phyloP scores from a whole-genome alignment of 2,329 filamentous ascomycete genomes.

The Ophiostoma triangulosporum region DNA sequence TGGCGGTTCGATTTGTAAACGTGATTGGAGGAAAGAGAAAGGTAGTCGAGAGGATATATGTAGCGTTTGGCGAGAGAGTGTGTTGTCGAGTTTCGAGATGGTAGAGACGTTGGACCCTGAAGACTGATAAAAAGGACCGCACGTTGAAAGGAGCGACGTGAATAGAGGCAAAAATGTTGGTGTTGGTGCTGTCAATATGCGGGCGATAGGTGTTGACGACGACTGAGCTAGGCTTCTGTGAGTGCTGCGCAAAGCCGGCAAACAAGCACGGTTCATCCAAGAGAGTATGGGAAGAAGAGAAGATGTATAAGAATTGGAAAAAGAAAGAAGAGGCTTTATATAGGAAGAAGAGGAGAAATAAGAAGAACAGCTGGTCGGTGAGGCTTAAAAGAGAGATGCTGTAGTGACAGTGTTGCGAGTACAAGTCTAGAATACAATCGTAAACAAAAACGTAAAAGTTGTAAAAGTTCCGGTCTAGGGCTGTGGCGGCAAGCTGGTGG shows the following conservation, averaged over 20 bases:
- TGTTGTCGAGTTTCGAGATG: too few species aligned
- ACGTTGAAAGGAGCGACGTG: neutral
- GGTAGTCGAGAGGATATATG: too few species aligned
- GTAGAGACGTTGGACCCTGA: neutral
- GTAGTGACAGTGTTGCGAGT: too few species aligned
- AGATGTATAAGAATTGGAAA: too few species aligned
- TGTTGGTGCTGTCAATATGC: neutral
- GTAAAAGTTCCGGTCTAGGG: neutral
- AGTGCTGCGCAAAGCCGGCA: slow-evolving; percentile 14
- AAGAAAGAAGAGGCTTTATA: too few species aligned
- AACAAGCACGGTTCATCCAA: slow-evolving; percentile 12
- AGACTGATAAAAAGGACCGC: neutral
- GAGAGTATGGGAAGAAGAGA: neutral
- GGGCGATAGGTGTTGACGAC: neutral
- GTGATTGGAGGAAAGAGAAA: too few species aligned
- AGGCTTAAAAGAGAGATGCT: too few species aligned
- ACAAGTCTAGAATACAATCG: neutral
- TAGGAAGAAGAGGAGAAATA: neutral
- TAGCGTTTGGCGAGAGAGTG: neutral
- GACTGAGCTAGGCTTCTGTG: slow-evolving; percentile 9
- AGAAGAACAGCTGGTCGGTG: too few species aligned
- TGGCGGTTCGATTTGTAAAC: too few species aligned
- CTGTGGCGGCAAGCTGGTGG: neutral
- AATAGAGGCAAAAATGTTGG: neutral
- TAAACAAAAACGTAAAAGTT: neutral